Conservation (phyloP, 495 filamentous ascomycete genomes). For the Podospora fimiseda region DNA sequence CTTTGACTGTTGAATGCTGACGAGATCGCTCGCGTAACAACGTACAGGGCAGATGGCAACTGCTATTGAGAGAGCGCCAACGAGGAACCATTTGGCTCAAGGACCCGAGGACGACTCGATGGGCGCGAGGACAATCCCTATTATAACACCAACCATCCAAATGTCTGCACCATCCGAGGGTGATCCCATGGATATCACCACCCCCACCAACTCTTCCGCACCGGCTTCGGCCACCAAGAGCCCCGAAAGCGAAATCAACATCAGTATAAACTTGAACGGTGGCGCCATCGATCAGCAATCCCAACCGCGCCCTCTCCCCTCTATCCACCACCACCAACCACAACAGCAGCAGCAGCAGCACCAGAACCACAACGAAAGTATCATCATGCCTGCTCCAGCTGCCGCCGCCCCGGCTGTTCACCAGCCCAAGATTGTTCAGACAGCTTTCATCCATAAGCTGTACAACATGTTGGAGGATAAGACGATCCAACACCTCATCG, state of each 20-base stretch:
- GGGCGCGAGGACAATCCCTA: constrained; percentile 42
- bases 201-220: constrained; percentile 39
- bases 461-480: constrained; percentile 99
- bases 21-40: constrained; percentile 15
- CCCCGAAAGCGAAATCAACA: constrained; percentile 40
- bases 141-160: constrained; percentile 44
- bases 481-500: constrained; percentile 88
- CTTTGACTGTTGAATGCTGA: neutral
- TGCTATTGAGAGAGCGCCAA: constrained; percentile 40
- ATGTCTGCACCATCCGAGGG: constrained; percentile 45
- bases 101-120: constrained; percentile 31
- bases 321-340: constrained; percentile 23
- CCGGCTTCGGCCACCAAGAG: constrained; percentile 38
- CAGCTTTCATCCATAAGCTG: constrained; percentile 98
- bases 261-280: constrained; percentile 24
- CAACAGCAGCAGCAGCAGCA: constrained; percentile 15
- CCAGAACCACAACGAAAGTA: constrained; percentile 20
- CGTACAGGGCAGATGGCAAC: constrained; percentile 43
- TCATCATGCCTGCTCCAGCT: constrained; percentile 38
- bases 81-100: constrained; percentile 32
- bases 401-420: constrained; percentile 83
- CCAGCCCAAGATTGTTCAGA: constrained; percentile 96
- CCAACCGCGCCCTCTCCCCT: constrained; percentile 16
- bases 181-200: constrained; percentile 48
- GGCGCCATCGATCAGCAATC: neutral